These are phyloP conservation scores for Microbotryomycetes sp. DNA, from an alignment of 1,284 basidiomycete genomes.

Conservation along the genomic window DNA sequence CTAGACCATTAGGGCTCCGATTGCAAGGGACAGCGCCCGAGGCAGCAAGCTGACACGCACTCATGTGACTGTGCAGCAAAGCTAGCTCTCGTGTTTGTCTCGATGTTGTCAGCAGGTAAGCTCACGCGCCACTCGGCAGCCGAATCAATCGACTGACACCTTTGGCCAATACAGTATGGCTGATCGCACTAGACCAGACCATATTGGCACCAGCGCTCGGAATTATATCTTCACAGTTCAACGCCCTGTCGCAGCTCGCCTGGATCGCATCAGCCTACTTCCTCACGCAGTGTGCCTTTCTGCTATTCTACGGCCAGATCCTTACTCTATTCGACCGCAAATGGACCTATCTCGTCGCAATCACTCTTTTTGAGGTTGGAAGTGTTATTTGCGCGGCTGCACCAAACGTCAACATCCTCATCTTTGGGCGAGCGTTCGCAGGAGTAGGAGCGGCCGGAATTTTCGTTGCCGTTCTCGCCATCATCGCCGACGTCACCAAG, in stretches of 20 bases:
- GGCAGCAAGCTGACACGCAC: not conserved
- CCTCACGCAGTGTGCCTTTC: constrained; percentile 33
- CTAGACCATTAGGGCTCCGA: not conserved
- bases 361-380: constrained; percentile 49
- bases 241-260: constrained; percentile 44
- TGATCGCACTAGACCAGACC: constrained; percentile 43
- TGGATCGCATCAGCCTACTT: constrained; percentile 48
- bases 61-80: constrained; percentile 1
- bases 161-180: constrained; percentile 32
- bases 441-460: constrained; percentile 48
- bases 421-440: constrained; percentile 49
- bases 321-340: constrained; percentile 42
- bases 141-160: not conserved
- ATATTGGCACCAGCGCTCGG: constrained; percentile 44
- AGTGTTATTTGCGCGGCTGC: constrained; percentile 50
- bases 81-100: constrained; percentile 28
- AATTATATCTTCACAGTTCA: constrained; percentile 45
- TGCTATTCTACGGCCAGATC: constrained; percentile 37
- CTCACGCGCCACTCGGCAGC: constrained; percentile 5
- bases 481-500: constrained; percentile 43
- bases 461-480: constrained; percentile 44
- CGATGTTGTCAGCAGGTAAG: constrained; percentile 21
- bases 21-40: not conserved
- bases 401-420: constrained; percentile 45
- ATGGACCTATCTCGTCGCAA: constrained; percentile 44